These are phyloP conservation scores for Lithohypha guttulata DNA, from an alignment of 2,329 filamentous ascomycete species.

Conservation along the genomic window DNA sequence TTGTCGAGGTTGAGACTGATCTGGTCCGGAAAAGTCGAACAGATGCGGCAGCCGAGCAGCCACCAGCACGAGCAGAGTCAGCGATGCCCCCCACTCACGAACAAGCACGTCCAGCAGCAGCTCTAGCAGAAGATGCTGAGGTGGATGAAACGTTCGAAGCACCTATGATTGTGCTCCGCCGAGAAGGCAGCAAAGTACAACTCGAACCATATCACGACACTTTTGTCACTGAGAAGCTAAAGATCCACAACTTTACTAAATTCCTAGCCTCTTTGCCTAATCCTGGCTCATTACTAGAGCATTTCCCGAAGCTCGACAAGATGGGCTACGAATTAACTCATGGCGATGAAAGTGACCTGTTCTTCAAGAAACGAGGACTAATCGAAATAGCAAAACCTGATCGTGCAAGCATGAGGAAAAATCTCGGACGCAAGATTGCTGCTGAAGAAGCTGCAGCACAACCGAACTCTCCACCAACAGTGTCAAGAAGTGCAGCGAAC, in stretches of 20 bases:
- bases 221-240: too few species aligned
- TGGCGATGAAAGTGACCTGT: conserved; percentile 28
- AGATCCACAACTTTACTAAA: conserved; percentile 26
- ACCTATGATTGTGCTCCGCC: too few species aligned
- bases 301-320: conserved; percentile 29
- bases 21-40: too few species aligned
- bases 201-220: too few species aligned
- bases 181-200: too few species aligned
- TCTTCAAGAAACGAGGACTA: conserved; percentile 14
- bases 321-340: conserved; percentile 35
- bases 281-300: conserved; percentile 32
- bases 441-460: conserved; percentile 6
- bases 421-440: conserved; percentile 6
- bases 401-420: neutral
- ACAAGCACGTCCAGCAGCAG: too few species aligned
- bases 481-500: conserved; percentile 11
- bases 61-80: too few species aligned
- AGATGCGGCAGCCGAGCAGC: too few species aligned
- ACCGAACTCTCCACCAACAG: neutral
- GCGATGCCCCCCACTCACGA: too few species aligned
- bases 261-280: conserved; percentile 30
- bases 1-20: too few species aligned
- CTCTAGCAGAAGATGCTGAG: too few species aligned
- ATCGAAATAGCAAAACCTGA: neutral
- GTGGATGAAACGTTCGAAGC: too few species aligned